A percentile compares a stretch with the other conserved stretches of the same genome.
Evolutionary conservation across 768 basidiomycete genomes (phyloP).

Genomic region (Mycena venus): DNA sequence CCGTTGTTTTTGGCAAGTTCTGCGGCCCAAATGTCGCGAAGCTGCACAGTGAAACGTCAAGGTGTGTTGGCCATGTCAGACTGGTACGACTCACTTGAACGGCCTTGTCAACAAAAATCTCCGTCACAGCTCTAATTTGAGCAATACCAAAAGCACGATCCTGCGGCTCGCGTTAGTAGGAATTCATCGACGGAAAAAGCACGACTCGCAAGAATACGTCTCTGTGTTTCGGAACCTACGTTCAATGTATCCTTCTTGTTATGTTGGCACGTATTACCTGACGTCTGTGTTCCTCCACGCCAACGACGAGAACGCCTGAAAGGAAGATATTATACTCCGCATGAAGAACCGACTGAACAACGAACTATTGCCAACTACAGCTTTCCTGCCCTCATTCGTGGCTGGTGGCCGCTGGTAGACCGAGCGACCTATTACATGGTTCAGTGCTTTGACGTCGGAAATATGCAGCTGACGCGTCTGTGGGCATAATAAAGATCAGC

Average conservation of each 20-base stretch:
- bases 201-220: background rate
- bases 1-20: constrained; percentile 36
- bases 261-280: constrained; percentile 45
- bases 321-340: background rate
- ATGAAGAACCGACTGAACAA: background rate
- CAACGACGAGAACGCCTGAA: constrained; percentile 51
- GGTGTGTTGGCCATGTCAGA: no score
- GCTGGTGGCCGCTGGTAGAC: constrained; percentile 51
- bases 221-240: background rate
- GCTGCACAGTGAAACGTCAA: constrained; percentile 32
- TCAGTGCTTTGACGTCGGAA: constrained; percentile 60
- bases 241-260: background rate
- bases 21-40: constrained; percentile 48
- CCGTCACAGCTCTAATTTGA: constrained; percentile 55
- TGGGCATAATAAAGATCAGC: background rate
- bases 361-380: background rate
- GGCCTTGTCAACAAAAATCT: constrained; percentile 53
- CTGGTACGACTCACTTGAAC: constrained; percentile 40
- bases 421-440: constrained; percentile 56
- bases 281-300: constrained; percentile 52
- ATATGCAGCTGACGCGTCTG: constrained; percentile 55
- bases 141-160: constrained; percentile 60
- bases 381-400: background rate
- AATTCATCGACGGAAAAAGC: background rate
- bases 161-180: constrained; percentile 33